These are phyloP conservation scores for Chlorencoelia australis DNA, from an alignment of 2,329 filamentous ascomycete species.

Conservation along the genomic window DNA sequence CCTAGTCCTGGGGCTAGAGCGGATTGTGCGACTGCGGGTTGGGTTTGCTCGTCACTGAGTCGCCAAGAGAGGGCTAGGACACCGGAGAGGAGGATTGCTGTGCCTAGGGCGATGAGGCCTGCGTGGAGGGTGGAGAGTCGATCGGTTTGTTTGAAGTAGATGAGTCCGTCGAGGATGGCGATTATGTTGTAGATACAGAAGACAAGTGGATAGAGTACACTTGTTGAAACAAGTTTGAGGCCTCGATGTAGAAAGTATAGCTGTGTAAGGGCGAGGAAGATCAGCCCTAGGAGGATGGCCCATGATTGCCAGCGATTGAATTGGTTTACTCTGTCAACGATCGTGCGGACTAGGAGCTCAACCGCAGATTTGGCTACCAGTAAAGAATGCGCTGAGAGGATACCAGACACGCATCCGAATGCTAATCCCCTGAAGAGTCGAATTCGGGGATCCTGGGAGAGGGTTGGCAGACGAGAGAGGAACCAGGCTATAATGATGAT, in stretches of 20 bases:
- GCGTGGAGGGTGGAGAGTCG: slow-evolving; percentile 68
- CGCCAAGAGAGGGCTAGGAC: slow-evolving; percentile 92
- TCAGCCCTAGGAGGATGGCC: slow-evolving; percentile 74
- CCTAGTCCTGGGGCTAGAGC: slow-evolving; percentile 75
- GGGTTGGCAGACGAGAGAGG: slow-evolving; percentile 38
- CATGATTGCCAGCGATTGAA: slow-evolving; percentile 94
- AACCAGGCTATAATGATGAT: slow-evolving; percentile 56
- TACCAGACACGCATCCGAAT: slow-evolving; percentile 84
- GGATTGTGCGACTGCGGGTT: slow-evolving; percentile 51
- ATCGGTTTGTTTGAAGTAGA: slow-evolving; percentile 88
- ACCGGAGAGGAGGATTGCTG: slow-evolving; percentile 72
- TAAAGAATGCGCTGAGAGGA: slow-evolving; percentile 85
- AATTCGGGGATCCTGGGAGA: slow-evolving; percentile 54
- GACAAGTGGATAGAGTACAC: slow-evolving; percentile 89
- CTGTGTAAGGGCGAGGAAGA: slow-evolving; percentile 75
- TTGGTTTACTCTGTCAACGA: slow-evolving; percentile 79
- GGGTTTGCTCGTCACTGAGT: slow-evolving; percentile 65
- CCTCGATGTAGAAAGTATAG: slow-evolving; percentile 93
- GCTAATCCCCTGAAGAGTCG: slow-evolving; percentile 72
- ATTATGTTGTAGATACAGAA: slow-evolving; percentile 99
- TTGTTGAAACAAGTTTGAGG: slow-evolving; percentile 89
- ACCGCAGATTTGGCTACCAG: slow-evolving; percentile 94
- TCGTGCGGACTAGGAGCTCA: slow-evolving; percentile 79
- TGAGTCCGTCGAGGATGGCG: slow-evolving; percentile 90
- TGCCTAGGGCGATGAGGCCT: slow-evolving; percentile 76